phyloP scores from a whole-genome alignment of 768 basidiomycete genomes.

The Zangia roseola region DNA sequence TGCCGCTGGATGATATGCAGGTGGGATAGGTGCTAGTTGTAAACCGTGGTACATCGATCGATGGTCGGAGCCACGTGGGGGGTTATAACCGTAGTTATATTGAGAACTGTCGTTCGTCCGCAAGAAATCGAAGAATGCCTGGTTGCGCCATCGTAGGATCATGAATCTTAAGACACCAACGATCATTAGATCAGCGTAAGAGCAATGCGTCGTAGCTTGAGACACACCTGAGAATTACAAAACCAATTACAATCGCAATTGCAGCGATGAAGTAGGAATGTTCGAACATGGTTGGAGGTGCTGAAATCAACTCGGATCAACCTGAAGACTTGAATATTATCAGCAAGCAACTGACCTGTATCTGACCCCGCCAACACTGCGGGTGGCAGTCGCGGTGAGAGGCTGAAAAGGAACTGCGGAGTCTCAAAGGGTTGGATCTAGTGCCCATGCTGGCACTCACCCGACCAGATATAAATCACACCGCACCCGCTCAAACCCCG shows the following conservation, averaged over 20 bases:
- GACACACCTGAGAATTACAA: constrained; percentile 24
- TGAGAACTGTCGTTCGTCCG: neutral
- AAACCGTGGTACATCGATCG: constrained; percentile 14
- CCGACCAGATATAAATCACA: neutral
- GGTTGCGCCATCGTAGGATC: constrained; percentile 25
- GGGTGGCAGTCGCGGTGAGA: constrained; percentile 10
- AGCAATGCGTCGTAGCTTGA: neutral
- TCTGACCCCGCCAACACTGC: neutral
- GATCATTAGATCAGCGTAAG: constrained; percentile 1
- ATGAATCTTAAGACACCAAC: constrained; percentile 12
- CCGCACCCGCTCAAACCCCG: too few species aligned
- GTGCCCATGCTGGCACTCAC: neutral
- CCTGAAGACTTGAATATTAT: neutral
- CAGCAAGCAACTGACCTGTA: constrained; percentile 14
- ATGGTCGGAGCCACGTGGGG: neutral
- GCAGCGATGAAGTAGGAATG: constrained; percentile 25
- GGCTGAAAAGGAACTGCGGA: neutral
- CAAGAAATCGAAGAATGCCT: constrained; percentile 22
- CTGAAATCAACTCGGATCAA: neutral
- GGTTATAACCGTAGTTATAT: constrained; percentile 2
- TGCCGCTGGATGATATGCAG: constrained; percentile 19
- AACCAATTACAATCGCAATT: constrained; percentile 6
- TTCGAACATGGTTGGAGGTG: neutral
- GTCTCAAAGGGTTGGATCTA: too few species aligned
- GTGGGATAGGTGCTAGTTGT: constrained; percentile 20